A percentile compares a stretch with the other conserved stretches of the same genome.
Evolutionary conservation across 2,329 filamentous ascomycete species (phyloP).

Genomic region (Exophiala calicioides): DNA sequence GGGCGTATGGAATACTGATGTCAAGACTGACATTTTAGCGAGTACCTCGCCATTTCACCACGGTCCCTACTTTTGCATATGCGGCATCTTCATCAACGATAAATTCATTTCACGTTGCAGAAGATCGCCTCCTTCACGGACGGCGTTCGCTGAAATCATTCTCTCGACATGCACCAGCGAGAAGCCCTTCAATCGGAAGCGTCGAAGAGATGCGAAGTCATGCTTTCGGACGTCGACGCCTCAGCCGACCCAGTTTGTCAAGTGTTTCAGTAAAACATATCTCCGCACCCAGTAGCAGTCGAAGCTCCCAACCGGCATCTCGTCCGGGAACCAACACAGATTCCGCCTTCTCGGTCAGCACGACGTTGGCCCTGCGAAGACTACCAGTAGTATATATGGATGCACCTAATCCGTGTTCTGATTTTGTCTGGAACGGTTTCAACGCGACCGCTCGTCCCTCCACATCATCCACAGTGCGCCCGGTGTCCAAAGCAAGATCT

Average conservation of each 20-base stretch:
- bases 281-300: conserved; percentile 17
- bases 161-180: conserved; percentile 6
- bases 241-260: conserved; percentile 17
- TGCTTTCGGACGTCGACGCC: conserved; percentile 15
- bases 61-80: conserved; percentile 5
- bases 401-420: conserved; percentile 3
- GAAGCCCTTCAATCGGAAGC: conserved; percentile 17
- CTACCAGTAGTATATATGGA: conserved; percentile 18
- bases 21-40: conserved; percentile 3
- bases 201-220: conserved; percentile 20
- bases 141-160: conserved; percentile 5
- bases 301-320: conserved; percentile 15
- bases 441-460: conserved; percentile 5
- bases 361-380: conserved; percentile 5
- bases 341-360: conserved; percentile 10
- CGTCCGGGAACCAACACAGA: conserved; percentile 14
- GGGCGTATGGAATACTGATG: too few species aligned
- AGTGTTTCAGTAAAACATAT: conserved; percentile 14
- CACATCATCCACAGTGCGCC: conserved; percentile 13
- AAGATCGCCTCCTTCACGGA: conserved; percentile 14
- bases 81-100: conserved; percentile 11
- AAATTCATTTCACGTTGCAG: conserved; percentile 12
- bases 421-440: conserved; percentile 4
- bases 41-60: conserved; percentile 13
- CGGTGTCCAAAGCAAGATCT: conserved; percentile 7